These are phyloP conservation scores for Niebla homalea DNA, from an alignment of 495 filamentous ascomycete genomes.

Conservation along the genomic window DNA sequence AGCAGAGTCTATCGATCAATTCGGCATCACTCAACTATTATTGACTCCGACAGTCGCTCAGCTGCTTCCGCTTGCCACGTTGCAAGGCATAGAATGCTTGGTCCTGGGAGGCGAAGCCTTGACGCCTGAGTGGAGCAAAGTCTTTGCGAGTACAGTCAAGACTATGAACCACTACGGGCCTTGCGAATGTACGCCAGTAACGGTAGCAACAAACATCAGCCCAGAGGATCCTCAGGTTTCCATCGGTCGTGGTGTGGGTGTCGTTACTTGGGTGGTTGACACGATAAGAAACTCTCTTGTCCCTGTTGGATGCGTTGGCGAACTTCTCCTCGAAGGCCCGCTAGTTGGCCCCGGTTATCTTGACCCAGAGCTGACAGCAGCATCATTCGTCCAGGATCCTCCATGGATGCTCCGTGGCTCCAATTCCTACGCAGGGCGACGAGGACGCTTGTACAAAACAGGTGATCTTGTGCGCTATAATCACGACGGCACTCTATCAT, in stretches of 20 bases:
- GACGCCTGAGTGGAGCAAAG: slow-evolving; percentile 24
- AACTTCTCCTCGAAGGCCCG: slow-evolving; percentile 26
- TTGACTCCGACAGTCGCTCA: slow-evolving; percentile 43
- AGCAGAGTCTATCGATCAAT: slow-evolving; percentile 22
- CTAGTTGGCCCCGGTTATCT: slow-evolving; percentile 23
- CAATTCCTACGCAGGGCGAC: background rate
- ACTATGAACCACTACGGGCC: slow-evolving; percentile 14
- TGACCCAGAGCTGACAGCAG: slow-evolving; percentile 21
- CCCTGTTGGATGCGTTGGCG: slow-evolving; percentile 26
- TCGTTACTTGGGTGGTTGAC: background rate
- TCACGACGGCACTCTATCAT: slow-evolving; percentile 20
- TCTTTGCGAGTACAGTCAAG: background rate
- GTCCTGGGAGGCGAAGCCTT: slow-evolving; percentile 40
- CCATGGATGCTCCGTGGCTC: slow-evolving; percentile 3
- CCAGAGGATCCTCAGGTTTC: background rate
- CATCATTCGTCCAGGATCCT: slow-evolving; percentile 19
- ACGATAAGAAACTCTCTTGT: slow-evolving; percentile 13
- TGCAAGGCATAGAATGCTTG: slow-evolving; percentile 34
- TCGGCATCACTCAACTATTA: slow-evolving; percentile 31
- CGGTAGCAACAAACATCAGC: background rate
- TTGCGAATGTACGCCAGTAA: background rate
- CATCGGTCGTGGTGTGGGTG: background rate
- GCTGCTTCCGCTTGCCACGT: slow-evolving; percentile 28
- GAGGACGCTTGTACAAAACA: slow-evolving; percentile 20
- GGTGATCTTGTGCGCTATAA: slow-evolving; percentile 26